Base-by-base conservation (phyloP, 176 grass and related monocot genomes). In the Oryza nivara region DNA sequence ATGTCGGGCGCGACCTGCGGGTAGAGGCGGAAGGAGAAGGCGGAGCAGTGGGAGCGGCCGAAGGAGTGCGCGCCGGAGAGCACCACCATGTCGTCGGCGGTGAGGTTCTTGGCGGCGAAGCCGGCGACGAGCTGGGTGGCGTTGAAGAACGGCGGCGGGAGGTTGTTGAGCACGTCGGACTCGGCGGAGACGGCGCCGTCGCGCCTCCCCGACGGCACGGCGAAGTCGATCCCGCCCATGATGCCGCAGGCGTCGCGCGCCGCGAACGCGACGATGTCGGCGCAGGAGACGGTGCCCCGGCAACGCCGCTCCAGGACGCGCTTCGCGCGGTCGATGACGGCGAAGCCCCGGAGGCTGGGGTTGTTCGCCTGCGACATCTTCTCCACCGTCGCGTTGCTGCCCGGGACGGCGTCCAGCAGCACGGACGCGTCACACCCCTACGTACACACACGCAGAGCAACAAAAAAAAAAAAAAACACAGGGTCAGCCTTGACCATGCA, bases 51-150 rank as follows among this genome's bases (percentile, higher is more conserved):
- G 10, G 93, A 84, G 45, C 76, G 83, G 79, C 93, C 89, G 25
- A 94, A 72, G 43, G 92, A 86, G 86, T 91, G 92, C 13, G 86
- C 86, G 14, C 89, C 92, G 3, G 93, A 95, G 88, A 95, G 93
- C 49, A 76, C 17, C 19, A 94, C 92, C 79, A 97, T 78, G 45
- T 97, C 89, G 13, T 78, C 76, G 23, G 74, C 38, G 19, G 83
- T 83, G 51, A 97, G 66, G 72, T 84, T 84, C 68, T 89, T 83
- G 11, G 68, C 75, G 23, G 76, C 72, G 84, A 91, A 94, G 63
- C 40, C 9, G 9, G 1, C 64, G 30, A 74, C 47, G n/a, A 89
- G 68, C 28, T 4, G 13, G 0, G 73, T 4, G 44, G 34, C 75
- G 54, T 81, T 74, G 52, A 64, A 74, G 54, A 63, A 81, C 0